Evolutionary conservation across 306 rosid genomes (phyloP).

Genomic region (Acacia crassicarpa): DNA sequence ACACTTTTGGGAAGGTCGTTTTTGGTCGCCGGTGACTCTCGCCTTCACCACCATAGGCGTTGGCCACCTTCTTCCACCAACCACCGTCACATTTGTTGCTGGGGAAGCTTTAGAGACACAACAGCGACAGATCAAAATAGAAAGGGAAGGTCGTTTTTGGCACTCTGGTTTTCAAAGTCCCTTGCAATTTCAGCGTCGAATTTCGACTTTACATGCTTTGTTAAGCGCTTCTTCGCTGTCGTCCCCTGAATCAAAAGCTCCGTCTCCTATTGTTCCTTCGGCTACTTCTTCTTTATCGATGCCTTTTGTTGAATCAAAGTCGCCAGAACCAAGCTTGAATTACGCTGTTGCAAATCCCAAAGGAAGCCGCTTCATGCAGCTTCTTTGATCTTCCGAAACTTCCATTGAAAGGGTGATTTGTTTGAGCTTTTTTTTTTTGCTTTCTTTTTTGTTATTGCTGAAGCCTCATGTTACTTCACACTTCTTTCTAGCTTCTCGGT

Average conservation of each 20-base stretch:
- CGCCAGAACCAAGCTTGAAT: conserved; percentile 42
- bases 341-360: conserved; percentile 45
- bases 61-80: no score
- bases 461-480: not conserved
- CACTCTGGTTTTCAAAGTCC: conserved; percentile 3
- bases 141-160: no score
- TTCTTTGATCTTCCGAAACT: conserved; percentile 73
- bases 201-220: conserved; percentile 43
- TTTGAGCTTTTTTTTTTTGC: not conserved
- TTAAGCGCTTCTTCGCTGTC: conserved; percentile 58
- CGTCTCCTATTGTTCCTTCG: conserved; percentile 47
- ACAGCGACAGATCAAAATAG: no score
- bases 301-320: conserved; percentile 46
- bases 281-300: conserved; percentile 26
- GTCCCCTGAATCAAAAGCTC: conserved; percentile 53
- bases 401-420: conserved; percentile 74
- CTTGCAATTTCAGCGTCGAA: conserved; percentile 23
- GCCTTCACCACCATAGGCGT: no score
- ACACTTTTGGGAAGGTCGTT: no score
- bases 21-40: no score
- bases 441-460: not conserved
- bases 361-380: conserved; percentile 44
- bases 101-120: no score
- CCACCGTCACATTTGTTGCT: no score
- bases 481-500: not conserved